phyloP scores from a whole-genome alignment of 2,329 filamentous ascomycete species.

The Fusarium incarnatum region DNA sequence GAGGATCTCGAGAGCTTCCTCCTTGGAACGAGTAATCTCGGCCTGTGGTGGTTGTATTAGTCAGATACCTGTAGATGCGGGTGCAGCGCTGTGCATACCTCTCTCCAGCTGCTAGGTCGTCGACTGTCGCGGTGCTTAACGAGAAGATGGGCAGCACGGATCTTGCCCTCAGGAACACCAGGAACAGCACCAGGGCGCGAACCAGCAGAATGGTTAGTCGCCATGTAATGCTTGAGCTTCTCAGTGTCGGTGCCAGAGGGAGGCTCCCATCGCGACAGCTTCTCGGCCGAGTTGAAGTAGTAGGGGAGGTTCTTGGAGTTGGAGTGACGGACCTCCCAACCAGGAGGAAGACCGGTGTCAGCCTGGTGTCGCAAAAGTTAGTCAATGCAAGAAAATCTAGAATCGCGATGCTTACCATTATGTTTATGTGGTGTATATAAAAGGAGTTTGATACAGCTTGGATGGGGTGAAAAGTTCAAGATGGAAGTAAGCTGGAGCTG shows the following conservation, averaged over 20 bases:
- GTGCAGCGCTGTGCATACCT: slow-evolving; percentile 58
- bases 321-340: slow-evolving; percentile 97
- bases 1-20: slow-evolving; percentile 85
- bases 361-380: slow-evolving; percentile 56
- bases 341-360: slow-evolving; percentile 83
- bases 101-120: slow-evolving; percentile 91
- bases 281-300: slow-evolving; percentile 92
- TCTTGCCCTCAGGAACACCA: slow-evolving; percentile 76
- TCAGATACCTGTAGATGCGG: background rate
- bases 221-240: slow-evolving; percentile 95
- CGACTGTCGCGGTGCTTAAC: slow-evolving; percentile 93
- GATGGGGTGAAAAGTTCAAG: background rate
- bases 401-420: slow-evolving; percentile 28
- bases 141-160: slow-evolving; percentile 90
- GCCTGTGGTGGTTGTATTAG: slow-evolving; percentile 56
- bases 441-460: background rate
- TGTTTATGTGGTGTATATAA: slow-evolving; percentile 7
- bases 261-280: slow-evolving; percentile 95
- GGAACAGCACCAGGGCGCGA: slow-evolving; percentile 55
- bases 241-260: slow-evolving; percentile 89
- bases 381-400: background rate
- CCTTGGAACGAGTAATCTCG: slow-evolving; percentile 87
- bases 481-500: slow-evolving; percentile 36
- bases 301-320: slow-evolving; percentile 99
- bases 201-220: slow-evolving; percentile 78